Evolutionary conservation across 2,329 filamentous ascomycete genomes (phyloP).

Genomic region (Tolypocladium endophyticum): DNA sequence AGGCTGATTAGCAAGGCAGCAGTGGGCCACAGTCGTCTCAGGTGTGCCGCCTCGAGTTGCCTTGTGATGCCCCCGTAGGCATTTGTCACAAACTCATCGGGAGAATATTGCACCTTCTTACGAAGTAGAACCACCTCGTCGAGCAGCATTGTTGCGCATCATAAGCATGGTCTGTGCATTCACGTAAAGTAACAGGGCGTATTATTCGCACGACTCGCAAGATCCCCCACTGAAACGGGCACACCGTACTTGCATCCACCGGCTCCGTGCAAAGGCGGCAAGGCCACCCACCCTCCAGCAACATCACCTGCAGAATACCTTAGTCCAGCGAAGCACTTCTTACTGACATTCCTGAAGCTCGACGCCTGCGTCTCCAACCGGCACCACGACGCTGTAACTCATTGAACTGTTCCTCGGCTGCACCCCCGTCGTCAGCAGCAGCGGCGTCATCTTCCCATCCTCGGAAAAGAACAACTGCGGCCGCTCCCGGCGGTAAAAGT

Average conservation of each 20-base stretch:
- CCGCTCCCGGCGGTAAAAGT: conserved; percentile 32
- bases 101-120: too few relatives aligned
- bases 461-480: conserved; percentile 24
- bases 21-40: background rate
- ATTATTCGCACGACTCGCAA: too few relatives aligned
- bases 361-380: conserved; percentile 11
- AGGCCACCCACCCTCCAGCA: too few relatives aligned
- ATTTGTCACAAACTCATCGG: too few relatives aligned
- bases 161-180: too few relatives aligned
- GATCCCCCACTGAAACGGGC: too few relatives aligned
- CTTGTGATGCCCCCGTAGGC: too few relatives aligned
- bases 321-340: background rate
- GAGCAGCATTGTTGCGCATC: too few relatives aligned
- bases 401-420: conserved; percentile 22
- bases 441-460: background rate
- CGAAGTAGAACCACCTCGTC: too few relatives aligned
- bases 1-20: background rate
- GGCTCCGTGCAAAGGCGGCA: too few relatives aligned
- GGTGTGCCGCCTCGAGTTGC: background rate
- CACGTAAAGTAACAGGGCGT: too few relatives aligned
- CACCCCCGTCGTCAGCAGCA: conserved; percentile 27
- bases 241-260: too few relatives aligned
- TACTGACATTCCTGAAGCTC: conserved; percentile 1
- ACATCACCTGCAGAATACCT: background rate
- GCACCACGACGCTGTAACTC: conserved; percentile 13